These are phyloP conservation scores for Austroboletus sp. DNA, from an alignment of 1,284 basidiomycete genomes.

Conservation along the genomic window DNA sequence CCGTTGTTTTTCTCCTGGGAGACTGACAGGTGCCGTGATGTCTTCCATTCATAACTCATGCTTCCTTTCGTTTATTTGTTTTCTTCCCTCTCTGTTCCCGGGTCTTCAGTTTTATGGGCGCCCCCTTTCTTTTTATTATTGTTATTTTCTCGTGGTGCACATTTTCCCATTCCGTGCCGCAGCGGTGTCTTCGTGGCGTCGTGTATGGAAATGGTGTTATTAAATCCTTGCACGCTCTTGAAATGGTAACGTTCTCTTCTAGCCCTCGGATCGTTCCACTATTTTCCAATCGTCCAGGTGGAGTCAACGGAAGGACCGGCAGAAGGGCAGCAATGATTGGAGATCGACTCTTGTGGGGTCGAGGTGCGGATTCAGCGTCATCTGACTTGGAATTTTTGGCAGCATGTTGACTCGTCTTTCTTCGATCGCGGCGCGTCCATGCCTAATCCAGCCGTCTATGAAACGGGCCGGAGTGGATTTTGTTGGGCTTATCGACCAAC, in stretches of 20 bases:
- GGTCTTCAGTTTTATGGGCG: constrained; percentile 9
- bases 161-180: neutral
- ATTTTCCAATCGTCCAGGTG: too few species aligned
- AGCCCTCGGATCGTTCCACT: too few species aligned
- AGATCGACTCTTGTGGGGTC: too few species aligned
- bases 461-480: neutral
- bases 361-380: too few species aligned
- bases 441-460: neutral
- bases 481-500: constrained; percentile 7
- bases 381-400: neutral
- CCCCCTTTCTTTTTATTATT: neutral
- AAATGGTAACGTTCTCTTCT: too few species aligned
- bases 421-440: too few species aligned
- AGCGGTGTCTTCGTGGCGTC: neutral
- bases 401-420: neutral
- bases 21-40: constrained; percentile 7
- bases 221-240: neutral
- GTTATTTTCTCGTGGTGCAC: neutral
- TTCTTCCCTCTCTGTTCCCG: constrained; percentile 11
- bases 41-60: constrained; percentile 3
- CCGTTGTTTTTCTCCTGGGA: constrained; percentile 2
- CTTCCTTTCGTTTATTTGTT: constrained; percentile 2
- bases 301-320: too few species aligned
- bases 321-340: too few species aligned
- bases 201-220: neutral